These are phyloP conservation scores for Botrytis elliptica DNA, from an alignment of 2,329 filamentous ascomycete species.

Conservation along the genomic window DNA sequence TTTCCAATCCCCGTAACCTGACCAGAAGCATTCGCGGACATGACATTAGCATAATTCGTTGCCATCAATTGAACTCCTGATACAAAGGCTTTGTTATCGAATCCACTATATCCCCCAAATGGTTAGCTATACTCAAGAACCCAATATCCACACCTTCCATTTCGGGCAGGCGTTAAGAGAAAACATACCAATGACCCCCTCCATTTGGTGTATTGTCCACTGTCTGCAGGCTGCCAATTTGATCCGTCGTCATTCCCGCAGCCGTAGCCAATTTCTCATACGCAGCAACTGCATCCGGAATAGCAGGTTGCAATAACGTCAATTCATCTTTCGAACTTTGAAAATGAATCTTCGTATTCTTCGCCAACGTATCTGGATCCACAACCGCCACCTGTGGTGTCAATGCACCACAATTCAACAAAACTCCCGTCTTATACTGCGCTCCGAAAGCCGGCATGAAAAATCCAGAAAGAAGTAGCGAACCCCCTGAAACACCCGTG, in stretches of 20 bases:
- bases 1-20: constrained; percentile 50
- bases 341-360: constrained; percentile 53
- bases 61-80: constrained; percentile 58
- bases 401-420: constrained; percentile 56
- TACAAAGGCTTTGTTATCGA: constrained; percentile 54
- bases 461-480: constrained; percentile 54
- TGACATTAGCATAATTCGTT: constrained; percentile 51
- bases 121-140: neutral
- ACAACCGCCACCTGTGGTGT: constrained; percentile 52
- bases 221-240: constrained; percentile 54
- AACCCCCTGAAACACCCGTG: constrained; percentile 56
- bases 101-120: constrained; percentile 43
- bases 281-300: constrained; percentile 50
- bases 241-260: constrained; percentile 45
- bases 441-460: constrained; percentile 52
- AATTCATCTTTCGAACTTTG: constrained; percentile 56
- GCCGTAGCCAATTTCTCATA: constrained; percentile 50
- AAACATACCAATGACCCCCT: constrained; percentile 49
- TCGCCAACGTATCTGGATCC: constrained; percentile 44
- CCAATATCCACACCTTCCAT: too few species aligned
- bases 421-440: constrained; percentile 45
- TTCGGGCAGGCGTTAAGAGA: neutral
- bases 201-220: constrained; percentile 55
- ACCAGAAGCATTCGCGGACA: constrained; percentile 51
- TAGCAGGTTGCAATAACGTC: constrained; percentile 45